Evolutionary conservation across 371 early-diverging fungal species (phyloP).

Genomic region (Dinochytrium kinnereticum): DNA sequence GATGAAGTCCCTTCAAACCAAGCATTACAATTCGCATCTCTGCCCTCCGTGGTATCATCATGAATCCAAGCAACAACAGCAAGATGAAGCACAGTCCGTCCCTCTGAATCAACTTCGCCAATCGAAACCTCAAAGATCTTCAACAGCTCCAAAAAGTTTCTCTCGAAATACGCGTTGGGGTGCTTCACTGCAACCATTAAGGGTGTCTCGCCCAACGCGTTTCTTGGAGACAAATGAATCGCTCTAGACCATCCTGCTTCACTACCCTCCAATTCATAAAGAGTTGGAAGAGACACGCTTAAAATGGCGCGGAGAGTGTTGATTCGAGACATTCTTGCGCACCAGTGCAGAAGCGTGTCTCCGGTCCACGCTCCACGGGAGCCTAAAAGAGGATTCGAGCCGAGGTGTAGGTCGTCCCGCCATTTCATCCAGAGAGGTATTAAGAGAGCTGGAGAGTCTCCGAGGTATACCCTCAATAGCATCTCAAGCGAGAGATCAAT

Average conservation of each 20-base stretch:
- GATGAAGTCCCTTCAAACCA: no score
- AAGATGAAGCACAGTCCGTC: background rate
- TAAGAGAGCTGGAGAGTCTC: background rate
- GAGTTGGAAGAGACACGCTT: no score
- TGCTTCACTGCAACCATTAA: background rate
- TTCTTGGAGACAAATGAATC: no score
- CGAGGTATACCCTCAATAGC: background rate
- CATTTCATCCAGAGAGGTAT: background rate
- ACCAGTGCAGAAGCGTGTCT: slow-evolving; percentile 3
- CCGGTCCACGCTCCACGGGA: no score
- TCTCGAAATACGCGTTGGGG: background rate
- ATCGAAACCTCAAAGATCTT: background rate
- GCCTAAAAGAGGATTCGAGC: background rate
- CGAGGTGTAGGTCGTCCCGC: background rate
- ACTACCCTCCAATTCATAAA: no score
- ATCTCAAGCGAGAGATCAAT: no score
- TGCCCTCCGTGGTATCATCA: background rate
- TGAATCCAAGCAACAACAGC: background rate
- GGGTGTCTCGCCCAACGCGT: background rate
- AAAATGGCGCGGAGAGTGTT: no score
- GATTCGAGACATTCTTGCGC: background rate
- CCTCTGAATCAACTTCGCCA: background rate
- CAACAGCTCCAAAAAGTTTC: background rate
- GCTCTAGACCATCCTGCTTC: no score
- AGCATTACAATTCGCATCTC: no score